Percentiles rank a stretch among this genome's conserved stretches.
These are phyloP conservation scores for Haberlea rhodopensis DNA, from an alignment of 257 asterid genomes.

Conservation along the genomic window DNA sequence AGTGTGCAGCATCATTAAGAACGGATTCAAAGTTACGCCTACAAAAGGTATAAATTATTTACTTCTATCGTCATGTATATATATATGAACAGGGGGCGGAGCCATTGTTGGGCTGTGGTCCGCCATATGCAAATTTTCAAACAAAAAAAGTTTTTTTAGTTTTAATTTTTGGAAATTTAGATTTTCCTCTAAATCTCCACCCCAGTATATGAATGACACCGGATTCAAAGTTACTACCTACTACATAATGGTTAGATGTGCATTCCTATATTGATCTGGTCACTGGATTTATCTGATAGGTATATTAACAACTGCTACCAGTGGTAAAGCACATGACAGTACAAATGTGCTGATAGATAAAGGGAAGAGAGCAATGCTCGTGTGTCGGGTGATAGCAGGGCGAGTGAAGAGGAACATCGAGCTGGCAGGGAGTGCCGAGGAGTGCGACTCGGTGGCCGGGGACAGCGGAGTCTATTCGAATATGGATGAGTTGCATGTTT, in stretches of 20 bases:
- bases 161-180: no score
- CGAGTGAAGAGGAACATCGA: constrained; percentile 69
- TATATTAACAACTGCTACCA: constrained; percentile 67
- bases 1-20: constrained; percentile 57
- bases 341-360: constrained; percentile 36
- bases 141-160: no score
- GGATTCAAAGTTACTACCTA: no score
- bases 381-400: constrained; percentile 86
- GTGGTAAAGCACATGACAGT: constrained; percentile 80
- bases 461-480: constrained; percentile 64
- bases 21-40: constrained; percentile 60
- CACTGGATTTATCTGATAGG: constrained; percentile 42
- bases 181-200: no score
- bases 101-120: no score
- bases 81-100: no score
- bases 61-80: no score
- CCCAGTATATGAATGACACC: no score
- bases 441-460: constrained; percentile 70
- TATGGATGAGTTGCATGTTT: constrained; percentile 77
- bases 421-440: constrained; percentile 47
- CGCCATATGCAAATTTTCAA: no score
- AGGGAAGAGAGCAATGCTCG: constrained; percentile 79
- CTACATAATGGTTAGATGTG: no score
- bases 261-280: no score
- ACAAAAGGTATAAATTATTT: constrained; percentile 36